Evolutionary conservation across 805 yeast genomes (phyloP), one percentile per base, ranked within the genome.

Genomic region (Cyberlindnera meyerae): DNA sequence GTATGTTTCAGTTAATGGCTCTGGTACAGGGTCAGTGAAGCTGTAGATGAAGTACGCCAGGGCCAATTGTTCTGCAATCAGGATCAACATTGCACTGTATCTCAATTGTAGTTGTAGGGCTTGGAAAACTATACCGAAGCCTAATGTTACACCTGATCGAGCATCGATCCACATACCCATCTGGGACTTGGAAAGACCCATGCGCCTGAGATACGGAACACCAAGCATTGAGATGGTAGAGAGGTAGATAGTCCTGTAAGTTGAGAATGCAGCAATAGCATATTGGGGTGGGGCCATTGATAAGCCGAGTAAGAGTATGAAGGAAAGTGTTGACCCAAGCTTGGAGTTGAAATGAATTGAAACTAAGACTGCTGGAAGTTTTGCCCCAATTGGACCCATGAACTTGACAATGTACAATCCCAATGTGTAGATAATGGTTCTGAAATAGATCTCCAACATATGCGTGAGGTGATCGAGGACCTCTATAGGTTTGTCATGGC

Each of bases 81-180:
- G n/a, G 4, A 47, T 18, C 8, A 36, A 24, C 13, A 48, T 24
- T 6, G 46, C 24, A 3, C 46, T 31, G 20, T 46, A 43, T 5
- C 24, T 30, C 11, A 49, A 33, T 12, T 36, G 12, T 8, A 24
- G 14, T 8, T 21, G 13, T 1, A 40, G 28, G 7, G 36, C 1
- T 8, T 32, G 44, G 29, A 46, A 48, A 8, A 40, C 20, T 1
- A 41, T 13, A 5, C 51, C 48, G 24, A 48, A 45, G 2, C 55
- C 55, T 24, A 37, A 26, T 2, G 34, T 25, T 2, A 48, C 8
- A 1, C 53, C 55, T 8, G 33, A 18, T 24, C 55, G 36, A 12
- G 55, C 43, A 6, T 46, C 50, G 11, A 48, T 36, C 55, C 53
- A 50, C 6, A 32, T 26, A 8, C 36, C 31, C 8, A 40, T 34